Evolutionary conservation across 306 rosid genomes (phyloP), one percentile per base, ranked within the genome.

Genomic region (Cucurbita maxima): DNA sequence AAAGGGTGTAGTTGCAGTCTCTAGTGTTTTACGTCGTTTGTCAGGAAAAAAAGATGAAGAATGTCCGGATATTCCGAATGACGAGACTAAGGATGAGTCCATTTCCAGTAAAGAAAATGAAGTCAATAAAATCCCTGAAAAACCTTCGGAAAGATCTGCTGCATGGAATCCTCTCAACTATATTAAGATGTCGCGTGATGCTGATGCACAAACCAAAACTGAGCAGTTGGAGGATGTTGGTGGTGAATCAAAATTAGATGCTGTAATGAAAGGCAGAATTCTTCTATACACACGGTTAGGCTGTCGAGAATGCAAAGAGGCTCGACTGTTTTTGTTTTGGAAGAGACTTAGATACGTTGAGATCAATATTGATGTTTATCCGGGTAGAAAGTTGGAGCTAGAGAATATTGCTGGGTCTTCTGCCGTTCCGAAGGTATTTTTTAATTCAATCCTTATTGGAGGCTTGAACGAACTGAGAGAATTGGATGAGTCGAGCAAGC

Each of bases 291-390:
- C 98, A 9, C 87, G 88, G 79, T 82, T 94, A 51, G 94, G 88
- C 53, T 90, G 96, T 80, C 83, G 75, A 66, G 96, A 87, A 22
- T 87, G 92, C 83, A 90, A 77, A 77, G 89, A 83, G 80, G 82
- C 88, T 67, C 82, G 98, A 77, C 79, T 61, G 40, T 87, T 88
- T 84, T 82, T 94, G 77, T 80, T 84, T 50, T 36, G 73, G 81
- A 90, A 83, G 86, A 77, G 85, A 80, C 95, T 94, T 62, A 79
- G 86, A 79, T 87, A 80, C 74, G 86, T 86, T 18, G 98, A 94
- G 84, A 86, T 94, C 79, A 94, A 94, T 76, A 59, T 86, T 45
- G 95, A 94, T 82, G 77, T 89, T 60, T 94, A 84, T 73, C 96
- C 98, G 47, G 16, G 84, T 67, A 85, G 98, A 84, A 87, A 83